Conservation (phyloP, 345 rosid species). For the Populus ilicifolia region DNA sequence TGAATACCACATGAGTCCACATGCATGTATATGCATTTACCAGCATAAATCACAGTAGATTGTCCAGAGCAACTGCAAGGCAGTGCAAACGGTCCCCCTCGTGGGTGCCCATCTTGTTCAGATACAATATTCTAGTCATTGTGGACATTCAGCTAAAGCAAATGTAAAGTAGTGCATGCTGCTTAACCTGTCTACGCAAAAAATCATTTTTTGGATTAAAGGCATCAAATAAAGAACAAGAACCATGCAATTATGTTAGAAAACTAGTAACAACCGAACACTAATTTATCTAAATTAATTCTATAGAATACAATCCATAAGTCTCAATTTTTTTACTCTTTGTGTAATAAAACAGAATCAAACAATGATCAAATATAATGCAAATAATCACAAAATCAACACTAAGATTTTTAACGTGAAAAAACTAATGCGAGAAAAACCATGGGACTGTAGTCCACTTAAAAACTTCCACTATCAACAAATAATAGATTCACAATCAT, state of each 20-base stretch:
- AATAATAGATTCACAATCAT: too few relatives aligned
- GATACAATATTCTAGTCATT: background rate
- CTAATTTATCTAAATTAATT: too few relatives aligned
- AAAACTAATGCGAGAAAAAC: too few relatives aligned
- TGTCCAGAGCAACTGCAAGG: background rate
- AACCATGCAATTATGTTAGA: constrained; percentile 4
- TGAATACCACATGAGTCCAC: background rate
- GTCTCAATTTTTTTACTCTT: too few relatives aligned
- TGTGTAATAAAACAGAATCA: too few relatives aligned
- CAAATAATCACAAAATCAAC: too few relatives aligned
- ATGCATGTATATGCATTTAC: background rate
- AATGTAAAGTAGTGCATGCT: background rate
- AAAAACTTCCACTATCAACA: too few relatives aligned
- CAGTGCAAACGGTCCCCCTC: background rate
- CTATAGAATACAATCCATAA: too few relatives aligned
- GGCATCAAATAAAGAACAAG: constrained; percentile 7
- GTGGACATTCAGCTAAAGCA: background rate
- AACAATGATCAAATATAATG: too few relatives aligned
- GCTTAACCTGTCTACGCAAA: background rate
- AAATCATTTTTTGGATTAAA: background rate
- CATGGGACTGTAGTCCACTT: too few relatives aligned
- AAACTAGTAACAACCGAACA: too few relatives aligned
- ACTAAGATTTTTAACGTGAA: too few relatives aligned
- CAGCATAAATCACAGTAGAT: background rate
- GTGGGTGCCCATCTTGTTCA: background rate